Percentiles rank a stretch among this genome's conserved stretches.
Conservation (phyloP, 176 grass and related monocot species). For the Luzula sylvatica region DNA sequence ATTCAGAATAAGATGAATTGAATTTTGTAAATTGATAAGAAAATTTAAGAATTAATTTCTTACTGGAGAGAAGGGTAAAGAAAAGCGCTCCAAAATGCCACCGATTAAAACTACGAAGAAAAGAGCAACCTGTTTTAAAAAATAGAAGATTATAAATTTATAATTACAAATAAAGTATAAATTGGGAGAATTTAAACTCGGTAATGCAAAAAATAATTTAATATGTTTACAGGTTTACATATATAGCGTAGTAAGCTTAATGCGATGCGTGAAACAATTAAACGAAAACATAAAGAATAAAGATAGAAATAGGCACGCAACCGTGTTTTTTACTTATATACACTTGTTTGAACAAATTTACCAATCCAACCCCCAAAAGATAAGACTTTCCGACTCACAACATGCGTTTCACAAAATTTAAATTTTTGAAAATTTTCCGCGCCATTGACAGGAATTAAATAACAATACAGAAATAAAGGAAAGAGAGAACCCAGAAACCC, state of each 20-base stretch:
- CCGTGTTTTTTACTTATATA: conserved; percentile 1
- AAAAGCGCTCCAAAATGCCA: conserved; percentile 73
- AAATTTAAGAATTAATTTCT: background rate
- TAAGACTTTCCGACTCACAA: conserved; percentile 11
- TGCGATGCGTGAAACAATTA: no score
- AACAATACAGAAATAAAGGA: conserved; percentile 24
- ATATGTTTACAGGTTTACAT: no score
- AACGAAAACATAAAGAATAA: no score
- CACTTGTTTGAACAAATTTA: background rate
- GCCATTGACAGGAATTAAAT: conserved; percentile 13
- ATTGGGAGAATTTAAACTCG: no score
- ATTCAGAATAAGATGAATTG: conserved; percentile 12
- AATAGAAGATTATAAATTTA: no score
- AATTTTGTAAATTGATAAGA: conserved; percentile 8
- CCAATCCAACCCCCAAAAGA: conserved; percentile 2
- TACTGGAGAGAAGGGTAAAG: conserved; percentile 85
- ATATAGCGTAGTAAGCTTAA: no score
- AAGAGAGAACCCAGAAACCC: conserved; percentile 29
- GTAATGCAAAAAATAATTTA: no score
- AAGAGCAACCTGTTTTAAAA: conserved; percentile 53
- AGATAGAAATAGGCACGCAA: no score
- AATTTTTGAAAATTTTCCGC: background rate
- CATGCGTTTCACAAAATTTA: background rate
- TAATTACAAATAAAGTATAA: background rate
- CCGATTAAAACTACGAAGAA: conserved; percentile 94